phyloP scores from a whole-genome alignment of 108 stramenopile species.

The Cylindrotheca closterium region DNA sequence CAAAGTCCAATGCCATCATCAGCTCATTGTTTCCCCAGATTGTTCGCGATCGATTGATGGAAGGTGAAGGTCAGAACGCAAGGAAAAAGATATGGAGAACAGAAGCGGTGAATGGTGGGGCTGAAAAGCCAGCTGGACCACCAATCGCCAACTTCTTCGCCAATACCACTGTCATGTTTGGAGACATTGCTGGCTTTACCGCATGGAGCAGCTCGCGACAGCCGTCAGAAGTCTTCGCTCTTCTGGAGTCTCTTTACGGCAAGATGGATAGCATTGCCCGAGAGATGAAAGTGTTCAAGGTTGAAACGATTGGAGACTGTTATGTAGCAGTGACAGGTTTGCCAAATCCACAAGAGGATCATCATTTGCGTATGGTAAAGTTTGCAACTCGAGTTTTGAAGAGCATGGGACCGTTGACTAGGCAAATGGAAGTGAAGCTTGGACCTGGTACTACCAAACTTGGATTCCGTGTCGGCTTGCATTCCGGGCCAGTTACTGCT shows the following conservation, averaged over 20 bases:
- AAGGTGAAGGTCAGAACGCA: neutral
- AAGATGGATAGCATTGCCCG: constrained; percentile 43
- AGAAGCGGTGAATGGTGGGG: too few species aligned
- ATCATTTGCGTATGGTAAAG: constrained; percentile 5
- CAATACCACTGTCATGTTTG: constrained; percentile 31
- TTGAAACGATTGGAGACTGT: constrained; percentile 40
- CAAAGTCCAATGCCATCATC: constrained; percentile 18
- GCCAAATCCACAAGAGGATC: constrained; percentile 9
- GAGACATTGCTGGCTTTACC: constrained; percentile 29
- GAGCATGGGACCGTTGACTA: neutral
- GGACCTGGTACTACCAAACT: constrained; percentile 19
- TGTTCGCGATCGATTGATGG: constrained; percentile 26
- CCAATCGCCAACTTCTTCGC: constrained; percentile 7
- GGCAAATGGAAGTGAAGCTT: constrained; percentile 14
- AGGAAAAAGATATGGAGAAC: too few species aligned
- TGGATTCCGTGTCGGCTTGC: constrained; percentile 16
- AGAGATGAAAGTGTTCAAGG: constrained; percentile 47
- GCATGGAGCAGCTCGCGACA: constrained; percentile 11
- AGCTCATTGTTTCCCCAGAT: constrained; percentile 17
- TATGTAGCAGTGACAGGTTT: constrained; percentile 25
- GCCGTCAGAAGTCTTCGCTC: constrained; percentile 7
- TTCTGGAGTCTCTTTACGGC: constrained; percentile 29
- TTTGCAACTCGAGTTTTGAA: neutral
- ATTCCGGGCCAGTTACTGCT: constrained; percentile 23
- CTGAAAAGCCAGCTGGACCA: neutral